phyloP scores from a whole-genome alignment of 1,139 yeast species.

The Lodderomyces parapsilosis region DNA sequence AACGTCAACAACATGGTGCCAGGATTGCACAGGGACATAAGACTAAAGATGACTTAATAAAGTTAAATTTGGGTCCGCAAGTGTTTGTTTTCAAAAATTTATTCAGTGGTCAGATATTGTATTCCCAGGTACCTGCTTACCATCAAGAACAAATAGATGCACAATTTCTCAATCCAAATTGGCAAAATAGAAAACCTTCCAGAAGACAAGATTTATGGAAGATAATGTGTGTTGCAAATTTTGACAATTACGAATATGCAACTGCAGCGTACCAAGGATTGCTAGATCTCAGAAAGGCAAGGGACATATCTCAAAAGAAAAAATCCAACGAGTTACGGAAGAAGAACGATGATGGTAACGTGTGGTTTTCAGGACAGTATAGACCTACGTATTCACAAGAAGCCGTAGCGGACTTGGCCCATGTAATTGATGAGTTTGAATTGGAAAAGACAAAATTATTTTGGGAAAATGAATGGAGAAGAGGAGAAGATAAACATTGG shows the following conservation, averaged over 20 bases:
- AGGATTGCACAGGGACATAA: conserved; percentile 40
- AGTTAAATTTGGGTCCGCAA: conserved; percentile 65
- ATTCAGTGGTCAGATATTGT: conserved; percentile 85
- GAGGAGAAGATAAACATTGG: conserved; percentile 76
- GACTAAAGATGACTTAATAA: conserved; percentile 28
- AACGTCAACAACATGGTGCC: conserved; percentile 45
- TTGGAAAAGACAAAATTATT: conserved; percentile 50
- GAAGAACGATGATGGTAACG: conserved; percentile 73
- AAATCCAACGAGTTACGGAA: conserved; percentile 70
- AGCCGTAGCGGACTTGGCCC: conserved; percentile 82
- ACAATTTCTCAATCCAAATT: conserved; percentile 76
- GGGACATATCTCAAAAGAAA: conserved; percentile 60
- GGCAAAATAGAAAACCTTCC: conserved; percentile 83
- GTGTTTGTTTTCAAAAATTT: conserved; percentile 80
- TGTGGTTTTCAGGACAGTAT: conserved; percentile 83
- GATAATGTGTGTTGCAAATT: conserved; percentile 81
- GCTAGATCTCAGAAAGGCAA: conserved; percentile 66
- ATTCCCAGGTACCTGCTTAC: conserved; percentile 77
- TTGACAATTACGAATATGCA: conserved; percentile 63
- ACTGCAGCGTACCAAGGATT: conserved; percentile 74
- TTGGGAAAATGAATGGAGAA: conserved; percentile 89
- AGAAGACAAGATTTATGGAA: conserved; percentile 88
- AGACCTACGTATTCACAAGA: conserved; percentile 91
- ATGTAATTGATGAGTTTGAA: conserved; percentile 63
- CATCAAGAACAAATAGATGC: conserved; percentile 70